Base-by-base conservation (phyloP, 2,329 filamentous ascomycete species). In the Sphaerulina vaccinii region DNA sequence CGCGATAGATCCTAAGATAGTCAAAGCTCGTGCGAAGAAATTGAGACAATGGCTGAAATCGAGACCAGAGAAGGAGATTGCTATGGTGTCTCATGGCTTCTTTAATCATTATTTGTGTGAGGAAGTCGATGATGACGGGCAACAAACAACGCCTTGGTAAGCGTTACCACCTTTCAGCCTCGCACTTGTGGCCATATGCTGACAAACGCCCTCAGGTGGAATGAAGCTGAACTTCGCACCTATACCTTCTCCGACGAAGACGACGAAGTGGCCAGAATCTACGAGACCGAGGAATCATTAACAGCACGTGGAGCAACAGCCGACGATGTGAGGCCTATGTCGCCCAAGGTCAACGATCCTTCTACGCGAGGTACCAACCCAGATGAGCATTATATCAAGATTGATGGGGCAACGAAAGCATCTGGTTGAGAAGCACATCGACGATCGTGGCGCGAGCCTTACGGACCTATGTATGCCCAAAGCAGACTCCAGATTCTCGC, bases 141-240 rank as follows among this genome's bases (percentile, higher is more conserved):
- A 64, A 46, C 62, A 66, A 56, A 65, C 61, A 23, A 64, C 63
- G 45, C 57, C 58, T 19, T 65, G 63, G 64, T 67, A 49, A 48
- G 52, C 39, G 8, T 18, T 2, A 2, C 11, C 10, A 19, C 16
- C 11, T n/a, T n/a, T n/a, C n/a, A n/a, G n/a, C n/a, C n/a, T n/a
- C n/a, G n/a, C n/a, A n/a, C n/a, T n/a, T n/a, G n/a, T n/a, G n/a
- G n/a, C n/a, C n/a, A n/a, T n/a, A n/a, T 33, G 29, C 51, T 57
- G 32, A 53, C 32, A 18, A 27, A 7, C 10, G 2, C n/a, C 24
- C 13, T 4, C 22, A 59, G 62, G 42, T 56, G 60, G 61, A 56
- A 58, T 10, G 64, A 67, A 50, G 60, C 63, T 5, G 65, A 67
- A 51, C 24, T 65, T 19, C 51, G 65, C 24, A 67, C 60, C 3